Evolutionary conservation across 495 filamentous ascomycete genomes (phyloP).

Genomic region (Cairneyella variabilis): DNA sequence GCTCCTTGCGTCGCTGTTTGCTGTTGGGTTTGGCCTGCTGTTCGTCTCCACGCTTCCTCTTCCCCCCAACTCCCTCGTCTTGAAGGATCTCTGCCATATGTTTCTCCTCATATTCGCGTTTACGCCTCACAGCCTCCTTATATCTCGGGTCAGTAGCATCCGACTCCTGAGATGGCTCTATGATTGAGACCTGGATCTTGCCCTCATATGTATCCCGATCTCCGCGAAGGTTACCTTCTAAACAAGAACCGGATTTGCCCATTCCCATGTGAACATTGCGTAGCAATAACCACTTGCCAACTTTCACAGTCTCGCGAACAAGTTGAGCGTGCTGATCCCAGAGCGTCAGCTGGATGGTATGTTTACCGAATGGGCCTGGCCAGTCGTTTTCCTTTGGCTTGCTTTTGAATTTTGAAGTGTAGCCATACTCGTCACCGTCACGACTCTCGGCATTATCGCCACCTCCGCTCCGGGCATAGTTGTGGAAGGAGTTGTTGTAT

Average conservation of each 20-base stretch:
- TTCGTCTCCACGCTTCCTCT: constrained; percentile 25
- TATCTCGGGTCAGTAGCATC: constrained; percentile 44
- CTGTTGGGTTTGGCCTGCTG: constrained; percentile 28
- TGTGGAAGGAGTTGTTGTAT: constrained; percentile 53
- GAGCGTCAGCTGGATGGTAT: constrained; percentile 67
- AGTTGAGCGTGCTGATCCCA: constrained; percentile 64
- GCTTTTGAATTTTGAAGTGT: constrained; percentile 27
- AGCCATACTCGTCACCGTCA: constrained; percentile 48
- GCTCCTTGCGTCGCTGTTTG: constrained; percentile 23
- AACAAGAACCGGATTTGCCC: constrained; percentile 40
- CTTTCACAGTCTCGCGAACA: constrained; percentile 50
- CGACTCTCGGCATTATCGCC: constrained; percentile 32
- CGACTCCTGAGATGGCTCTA: constrained; percentile 32
- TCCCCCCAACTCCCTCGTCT: background rate
- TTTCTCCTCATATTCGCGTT: constrained; percentile 55
- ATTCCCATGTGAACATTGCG: constrained; percentile 70
- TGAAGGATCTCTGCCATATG: constrained; percentile 32
- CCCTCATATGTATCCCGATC: constrained; percentile 47
- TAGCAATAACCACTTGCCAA: constrained; percentile 58
- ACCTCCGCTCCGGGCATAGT: constrained; percentile 46
- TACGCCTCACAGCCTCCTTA: constrained; percentile 59
- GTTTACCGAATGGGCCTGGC: constrained; percentile 74
- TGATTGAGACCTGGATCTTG: constrained; percentile 48
- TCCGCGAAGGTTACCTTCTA: constrained; percentile 71
- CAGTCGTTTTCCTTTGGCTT: constrained; percentile 43